Evolutionary conservation across 805 yeast genomes (phyloP), one percentile per base, ranked within the genome.

Genomic region (Metschnikowia santaceciliae): DNA sequence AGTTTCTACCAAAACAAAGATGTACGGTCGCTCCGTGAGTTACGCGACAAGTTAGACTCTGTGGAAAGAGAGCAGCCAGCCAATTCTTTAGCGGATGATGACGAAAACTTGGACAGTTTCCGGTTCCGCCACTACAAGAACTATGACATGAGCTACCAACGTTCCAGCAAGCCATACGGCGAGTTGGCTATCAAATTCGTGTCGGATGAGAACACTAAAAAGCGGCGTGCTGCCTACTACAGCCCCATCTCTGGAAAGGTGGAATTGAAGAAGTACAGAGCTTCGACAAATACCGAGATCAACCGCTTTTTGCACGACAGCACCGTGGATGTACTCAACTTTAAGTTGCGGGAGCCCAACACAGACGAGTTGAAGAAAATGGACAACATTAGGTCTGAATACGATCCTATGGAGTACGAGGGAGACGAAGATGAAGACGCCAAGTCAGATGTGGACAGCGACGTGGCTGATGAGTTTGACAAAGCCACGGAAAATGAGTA

Each of bases 231-330:
- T 7, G 96, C 90, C 3, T 80, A 78, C 59, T 94, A 86, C 65
- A 81, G 86, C 52, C 96, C 97, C 7, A 72, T 92, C 15, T 73
- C 79, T 13, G 90, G 91, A 34, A 83, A 85, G 59, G 77, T 89
- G 40, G 94, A 86, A 57, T 80, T 94, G 64, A 90, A 88, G 72
- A 86, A 92, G 65, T 83, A 96, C 65, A 82, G 97, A 68, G 81
- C 90, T 13, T 84, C 81, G 36, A 75, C 81, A 43, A 78, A 74
- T 57, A 61, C 70, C n/a, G 77, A 74, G 48, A 70, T 82, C 56
- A 79, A 78, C 56, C 78, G 81, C 33, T 77, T 78, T 47, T 75
- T 83, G 50, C 76, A 77, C 50, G 82, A 78, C 32, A 70, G 79
- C 49, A 81, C 87, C 22, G 69, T 78, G 54, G 92, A 84, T 63